Evolutionary conservation across 1,284 basidiomycete species (phyloP).

Genomic region (Coniophora puteana): DNA sequence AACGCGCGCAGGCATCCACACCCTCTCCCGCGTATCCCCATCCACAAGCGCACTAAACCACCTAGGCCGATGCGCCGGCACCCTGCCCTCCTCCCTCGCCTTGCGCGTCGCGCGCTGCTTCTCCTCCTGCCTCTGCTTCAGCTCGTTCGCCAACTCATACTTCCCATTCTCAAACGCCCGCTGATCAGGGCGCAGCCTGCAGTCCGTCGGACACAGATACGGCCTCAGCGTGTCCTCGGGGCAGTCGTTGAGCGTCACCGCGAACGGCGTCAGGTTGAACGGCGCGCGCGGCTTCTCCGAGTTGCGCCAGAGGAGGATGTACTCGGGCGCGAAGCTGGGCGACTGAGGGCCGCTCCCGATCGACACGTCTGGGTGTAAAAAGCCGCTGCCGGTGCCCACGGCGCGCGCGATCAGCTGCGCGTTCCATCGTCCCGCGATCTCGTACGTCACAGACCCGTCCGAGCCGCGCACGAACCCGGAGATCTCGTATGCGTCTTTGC

Average conservation of each 20-base stretch:
- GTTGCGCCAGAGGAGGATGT: conserved; percentile 91
- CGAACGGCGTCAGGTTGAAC: conserved; percentile 95
- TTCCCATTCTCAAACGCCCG: conserved; percentile 92
- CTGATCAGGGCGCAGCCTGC: conserved; percentile 90
- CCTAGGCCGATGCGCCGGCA: conserved; percentile 74
- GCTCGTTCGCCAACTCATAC: conserved; percentile 86
- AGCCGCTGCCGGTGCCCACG: conserved; percentile 59
- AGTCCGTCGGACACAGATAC: conserved; percentile 89
- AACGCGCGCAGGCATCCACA: conserved; percentile 71
- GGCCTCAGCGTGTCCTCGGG: conserved; percentile 63
- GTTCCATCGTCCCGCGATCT: conserved; percentile 96
- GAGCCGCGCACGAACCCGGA: conserved; percentile 79
- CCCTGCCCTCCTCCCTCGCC: conserved; percentile 73
- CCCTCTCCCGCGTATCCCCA: conserved; percentile 80
- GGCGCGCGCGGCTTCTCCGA: conserved; percentile 81
- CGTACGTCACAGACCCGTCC: conserved; percentile 69
- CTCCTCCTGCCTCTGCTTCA: conserved; percentile 89
- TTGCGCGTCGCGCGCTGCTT: conserved; percentile 78
- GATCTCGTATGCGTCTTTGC: conserved; percentile 90
- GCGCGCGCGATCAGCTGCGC: conserved; percentile 88
- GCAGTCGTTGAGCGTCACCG: conserved; percentile 87
- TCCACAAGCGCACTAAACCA: conserved; percentile 82
- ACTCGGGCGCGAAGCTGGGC: conserved; percentile 52
- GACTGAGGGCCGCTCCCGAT: conserved; percentile 45
- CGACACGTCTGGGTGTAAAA: conserved; percentile 73